These are phyloP conservation scores for Auriscalpium vulgare DNA, from an alignment of 768 basidiomycete genomes.

Conservation along the genomic window DNA sequence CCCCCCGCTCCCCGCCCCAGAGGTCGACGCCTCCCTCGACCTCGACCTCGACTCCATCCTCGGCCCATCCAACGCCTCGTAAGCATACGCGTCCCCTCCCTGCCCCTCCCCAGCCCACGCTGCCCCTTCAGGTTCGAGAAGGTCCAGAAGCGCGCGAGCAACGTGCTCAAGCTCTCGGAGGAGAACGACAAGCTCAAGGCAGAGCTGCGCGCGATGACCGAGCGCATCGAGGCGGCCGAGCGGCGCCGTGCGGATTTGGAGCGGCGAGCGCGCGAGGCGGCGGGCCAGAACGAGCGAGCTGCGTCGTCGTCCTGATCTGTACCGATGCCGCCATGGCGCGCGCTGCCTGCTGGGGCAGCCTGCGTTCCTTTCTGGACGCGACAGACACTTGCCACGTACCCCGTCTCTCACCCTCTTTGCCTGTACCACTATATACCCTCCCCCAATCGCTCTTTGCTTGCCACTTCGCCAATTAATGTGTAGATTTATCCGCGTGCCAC, in stretches of 20 bases:
- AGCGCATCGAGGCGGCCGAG: slow-evolving; percentile 68
- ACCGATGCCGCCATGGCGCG: background rate
- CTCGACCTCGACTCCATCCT: slow-evolving; percentile 11
- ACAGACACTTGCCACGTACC: background rate
- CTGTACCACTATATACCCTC: background rate
- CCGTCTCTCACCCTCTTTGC: background rate
- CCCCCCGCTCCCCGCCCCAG: slow-evolving; percentile 4
- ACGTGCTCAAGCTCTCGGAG: slow-evolving; percentile 66
- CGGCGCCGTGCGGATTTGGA: slow-evolving; percentile 42
- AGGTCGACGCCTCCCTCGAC: slow-evolving; percentile 4
- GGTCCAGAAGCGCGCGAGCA: slow-evolving; percentile 62
- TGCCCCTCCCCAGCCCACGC: background rate
- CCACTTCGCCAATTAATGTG: too few species aligned
- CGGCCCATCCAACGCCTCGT: slow-evolving; percentile 1
- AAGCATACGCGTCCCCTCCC: slow-evolving; percentile 1
- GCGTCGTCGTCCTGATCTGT: background rate
- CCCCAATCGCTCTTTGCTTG: too few species aligned
- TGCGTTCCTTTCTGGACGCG: background rate
- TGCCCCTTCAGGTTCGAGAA: background rate
- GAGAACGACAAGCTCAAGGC: slow-evolving; percentile 76
- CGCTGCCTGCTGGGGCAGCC: background rate
- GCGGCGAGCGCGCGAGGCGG: slow-evolving; percentile 18
- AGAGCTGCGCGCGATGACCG: slow-evolving; percentile 68
- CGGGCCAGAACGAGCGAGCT: background rate
- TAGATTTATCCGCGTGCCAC: background rate